Conservation (phyloP, 2,329 filamentous ascomycete genomes). For the Aspergillus sp. region DNA sequence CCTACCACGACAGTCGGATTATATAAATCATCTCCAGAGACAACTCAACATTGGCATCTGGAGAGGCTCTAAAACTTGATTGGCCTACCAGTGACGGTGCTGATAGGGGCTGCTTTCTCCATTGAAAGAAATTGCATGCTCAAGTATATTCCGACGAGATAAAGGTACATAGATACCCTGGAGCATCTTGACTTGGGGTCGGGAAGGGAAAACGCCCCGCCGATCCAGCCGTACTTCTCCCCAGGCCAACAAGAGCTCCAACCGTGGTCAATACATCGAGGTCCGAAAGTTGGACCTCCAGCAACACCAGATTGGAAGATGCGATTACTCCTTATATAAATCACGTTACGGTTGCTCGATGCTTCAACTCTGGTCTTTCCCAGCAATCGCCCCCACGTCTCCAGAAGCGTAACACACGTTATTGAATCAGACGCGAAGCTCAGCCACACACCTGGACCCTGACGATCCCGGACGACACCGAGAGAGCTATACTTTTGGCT, state of each 20-base stretch:
- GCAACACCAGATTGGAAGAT: neutral
- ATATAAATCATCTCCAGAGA: too few species aligned
- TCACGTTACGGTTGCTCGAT: neutral
- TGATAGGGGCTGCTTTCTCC: too few species aligned
- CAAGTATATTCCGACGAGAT: too few species aligned
- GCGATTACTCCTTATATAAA: neutral
- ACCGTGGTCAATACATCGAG: neutral
- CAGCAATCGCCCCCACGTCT: slow-evolving; percentile 12
- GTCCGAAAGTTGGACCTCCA: neutral
- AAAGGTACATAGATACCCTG: too few species aligned
- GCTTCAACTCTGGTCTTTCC: neutral
- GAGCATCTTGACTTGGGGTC: neutral
- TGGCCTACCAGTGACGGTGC: too few species aligned
- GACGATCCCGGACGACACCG: slow-evolving; percentile 16
- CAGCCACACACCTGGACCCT: slow-evolving; percentile 11
- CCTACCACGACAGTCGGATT: too few species aligned
- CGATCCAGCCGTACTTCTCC: slow-evolving; percentile 20
- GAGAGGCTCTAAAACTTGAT: too few species aligned
- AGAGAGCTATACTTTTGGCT: slow-evolving; percentile 8
- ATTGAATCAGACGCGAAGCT: slow-evolving; percentile 1
- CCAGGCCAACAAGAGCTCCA: slow-evolving; percentile 4
- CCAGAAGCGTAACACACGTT: slow-evolving; percentile 3
- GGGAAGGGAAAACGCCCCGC: slow-evolving; percentile 21
- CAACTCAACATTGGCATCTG: too few species aligned
- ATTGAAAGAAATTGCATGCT: too few species aligned